Evolutionary conservation across 345 rosid genomes (phyloP).

Genomic region (Pugionium dolabratum): DNA sequence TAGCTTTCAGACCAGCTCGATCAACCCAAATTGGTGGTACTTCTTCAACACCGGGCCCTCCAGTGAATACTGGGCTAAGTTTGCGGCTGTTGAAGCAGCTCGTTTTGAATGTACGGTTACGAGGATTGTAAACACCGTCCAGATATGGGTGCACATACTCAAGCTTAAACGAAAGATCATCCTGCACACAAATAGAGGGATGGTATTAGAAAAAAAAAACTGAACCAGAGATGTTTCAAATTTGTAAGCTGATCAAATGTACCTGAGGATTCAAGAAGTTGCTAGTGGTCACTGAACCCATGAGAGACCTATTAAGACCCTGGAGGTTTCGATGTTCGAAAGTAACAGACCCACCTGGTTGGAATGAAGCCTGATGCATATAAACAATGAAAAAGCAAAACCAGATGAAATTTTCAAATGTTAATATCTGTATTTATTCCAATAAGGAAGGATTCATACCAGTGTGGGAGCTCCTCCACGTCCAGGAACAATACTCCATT

Average conservation of each 20-base stretch:
- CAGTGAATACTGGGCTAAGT: conserved; percentile 96
- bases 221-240: not conserved
- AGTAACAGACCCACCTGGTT: conserved; percentile 98
- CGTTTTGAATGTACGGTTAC: conserved; percentile 80
- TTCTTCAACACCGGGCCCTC: conserved; percentile 97
- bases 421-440: not conserved
- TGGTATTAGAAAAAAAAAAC: not conserved
- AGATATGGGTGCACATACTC: conserved; percentile 97
- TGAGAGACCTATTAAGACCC: conserved; percentile 90
- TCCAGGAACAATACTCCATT: conserved; percentile 99
- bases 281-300: conserved; percentile 96
- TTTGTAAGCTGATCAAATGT: conserved; percentile 8
- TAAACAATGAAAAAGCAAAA: conserved; percentile 11
- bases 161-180: conserved; percentile 98
- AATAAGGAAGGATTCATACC: conserved; percentile 45
- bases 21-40: conserved; percentile 99
- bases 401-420: not conserved
- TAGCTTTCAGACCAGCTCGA: conserved; percentile 92
- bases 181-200: conserved; percentile 44
- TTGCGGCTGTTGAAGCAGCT: conserved; percentile 97
- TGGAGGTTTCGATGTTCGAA: conserved; percentile 89
- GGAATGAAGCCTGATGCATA: conserved; percentile 75
- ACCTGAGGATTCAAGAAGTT: conserved; percentile 96
- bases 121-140: conserved; percentile 76
- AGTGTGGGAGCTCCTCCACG: conserved; percentile 94